A percentile compares a stretch with the other conserved stretches of the same genome.
phyloP scores from a whole-genome alignment of 1,284 basidiomycete genomes.

The Pterula multifida region DNA sequence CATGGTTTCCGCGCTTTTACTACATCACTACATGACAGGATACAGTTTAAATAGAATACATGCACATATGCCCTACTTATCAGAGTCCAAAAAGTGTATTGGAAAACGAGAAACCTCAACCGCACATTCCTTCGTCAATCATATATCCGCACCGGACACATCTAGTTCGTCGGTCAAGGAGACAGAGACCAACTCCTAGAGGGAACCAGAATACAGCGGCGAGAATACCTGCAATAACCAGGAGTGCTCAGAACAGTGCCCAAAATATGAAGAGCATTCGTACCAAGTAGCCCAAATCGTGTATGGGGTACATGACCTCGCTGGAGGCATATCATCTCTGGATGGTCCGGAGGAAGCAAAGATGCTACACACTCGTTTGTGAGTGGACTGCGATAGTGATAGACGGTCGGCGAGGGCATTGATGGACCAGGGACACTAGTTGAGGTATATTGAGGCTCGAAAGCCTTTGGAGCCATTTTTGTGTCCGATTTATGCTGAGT shows the following conservation, averaged over 20 bases:
- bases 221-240: constrained; percentile 40
- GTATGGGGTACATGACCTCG: constrained; percentile 56
- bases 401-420: constrained; percentile 22
- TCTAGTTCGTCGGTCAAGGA: constrained; percentile 55
- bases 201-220: constrained; percentile 78
- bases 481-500: not conserved
- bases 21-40: no score
- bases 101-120: constrained; percentile 1
- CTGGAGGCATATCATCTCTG: constrained; percentile 71
- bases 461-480: not conserved
- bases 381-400: constrained; percentile 23
- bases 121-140: constrained; percentile 2
- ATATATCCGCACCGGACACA: constrained; percentile 36
- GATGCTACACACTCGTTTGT: constrained; percentile 20
- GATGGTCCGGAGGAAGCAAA: constrained; percentile 58
- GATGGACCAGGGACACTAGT: constrained; percentile 17
- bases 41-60: no score
- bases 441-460: constrained; percentile 13
- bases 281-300: constrained; percentile 56
- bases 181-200: constrained; percentile 58
- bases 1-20: no score
- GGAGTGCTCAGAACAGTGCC: constrained; percentile 5
- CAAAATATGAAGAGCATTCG: constrained; percentile 16
- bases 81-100: no score
- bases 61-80: no score